A percentile compares a stretch with the other conserved stretches of the same genome.
These are phyloP conservation scores for Penicillium expansum DNA, from an alignment of 2,329 filamentous ascomycete genomes.

Conservation along the genomic window DNA sequence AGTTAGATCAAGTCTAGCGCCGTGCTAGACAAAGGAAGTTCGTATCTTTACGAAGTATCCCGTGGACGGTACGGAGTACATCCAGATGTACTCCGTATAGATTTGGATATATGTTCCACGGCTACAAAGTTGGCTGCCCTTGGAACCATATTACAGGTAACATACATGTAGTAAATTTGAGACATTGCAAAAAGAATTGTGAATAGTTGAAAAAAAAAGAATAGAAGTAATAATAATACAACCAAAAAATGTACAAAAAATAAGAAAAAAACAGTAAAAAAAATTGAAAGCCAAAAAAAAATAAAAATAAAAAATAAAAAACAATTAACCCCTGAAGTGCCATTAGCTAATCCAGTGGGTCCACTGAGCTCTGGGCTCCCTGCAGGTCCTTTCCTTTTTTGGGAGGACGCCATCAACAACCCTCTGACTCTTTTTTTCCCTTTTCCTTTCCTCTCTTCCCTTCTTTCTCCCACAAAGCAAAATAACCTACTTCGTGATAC, in stretches of 20 bases:
- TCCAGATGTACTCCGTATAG: neutral
- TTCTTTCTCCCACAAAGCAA: constrained; percentile 18
- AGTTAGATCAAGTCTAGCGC: constrained; percentile 6
- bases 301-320: neutral
- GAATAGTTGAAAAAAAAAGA: neutral
- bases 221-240: neutral
- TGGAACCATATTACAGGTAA: neutral
- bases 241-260: no score
- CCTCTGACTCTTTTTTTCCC: constrained; percentile 19
- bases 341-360: constrained; percentile 19
- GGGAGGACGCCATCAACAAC: constrained; percentile 19
- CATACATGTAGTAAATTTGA: neutral
- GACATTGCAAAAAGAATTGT: neutral
- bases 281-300: neutral
- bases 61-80: no score
- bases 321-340: constrained; percentile 16
- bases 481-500: constrained; percentile 28
- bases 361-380: constrained; percentile 24
- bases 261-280: neutral
- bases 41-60: neutral
- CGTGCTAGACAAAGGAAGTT: constrained; percentile 9
- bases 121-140: neutral
- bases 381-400: constrained; percentile 27
- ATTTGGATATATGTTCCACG: neutral
- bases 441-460: constrained; percentile 20